Evolutionary conservation across 345 rosid species (phyloP), one percentile per base, ranked within the genome.

Genomic region (Fremontodendron californicum): DNA sequence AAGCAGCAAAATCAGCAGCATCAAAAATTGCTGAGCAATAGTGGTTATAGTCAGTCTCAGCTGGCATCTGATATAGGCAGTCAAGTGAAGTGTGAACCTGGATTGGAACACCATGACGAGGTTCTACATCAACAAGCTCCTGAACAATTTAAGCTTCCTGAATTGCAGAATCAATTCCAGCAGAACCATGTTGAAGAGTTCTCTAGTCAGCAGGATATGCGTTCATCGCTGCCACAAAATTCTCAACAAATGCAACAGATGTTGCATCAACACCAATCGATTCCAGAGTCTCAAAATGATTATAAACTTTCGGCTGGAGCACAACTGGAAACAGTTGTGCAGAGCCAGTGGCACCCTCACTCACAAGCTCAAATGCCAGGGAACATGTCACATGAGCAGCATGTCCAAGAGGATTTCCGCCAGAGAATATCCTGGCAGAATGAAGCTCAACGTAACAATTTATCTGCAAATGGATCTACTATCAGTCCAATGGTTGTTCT

Each of bases 381-480:
- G 40, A 89, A 78, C 81, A 80, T 87, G 71, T 80, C 87, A 46
- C 82, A 77, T 77, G 98, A 88, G 81, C 93, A 88, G 87, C 90
- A 86, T 68, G 78, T 89, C 77, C 94, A 89, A 80, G 93, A 88
- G 82, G 96, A 91, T 81, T 93, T 93, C 79, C 85, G 73, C 51
- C 95, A 86, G 75, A 89, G 96, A 84, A 83, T 91, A 61, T 83
- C 90, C n/a, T 88, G 87, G 45, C 88, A 86, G 73, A 94, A 89
- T 84, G 96, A 92, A 82, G 97, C 95, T 75, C 95, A 92, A 75
- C 81, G 87, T 74, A 92, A 91, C 82, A 91, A 86, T 80, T 64
- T 87, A 60, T 79, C 90, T 82, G 84, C 87, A 37, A 95, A 90
- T 73, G 94, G 91, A 39, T 82, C 91, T 66, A 64, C 83, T 73